phyloP scores from a whole-genome alignment of 2,329 filamentous ascomycete species.

The Diaporthe vexans region DNA sequence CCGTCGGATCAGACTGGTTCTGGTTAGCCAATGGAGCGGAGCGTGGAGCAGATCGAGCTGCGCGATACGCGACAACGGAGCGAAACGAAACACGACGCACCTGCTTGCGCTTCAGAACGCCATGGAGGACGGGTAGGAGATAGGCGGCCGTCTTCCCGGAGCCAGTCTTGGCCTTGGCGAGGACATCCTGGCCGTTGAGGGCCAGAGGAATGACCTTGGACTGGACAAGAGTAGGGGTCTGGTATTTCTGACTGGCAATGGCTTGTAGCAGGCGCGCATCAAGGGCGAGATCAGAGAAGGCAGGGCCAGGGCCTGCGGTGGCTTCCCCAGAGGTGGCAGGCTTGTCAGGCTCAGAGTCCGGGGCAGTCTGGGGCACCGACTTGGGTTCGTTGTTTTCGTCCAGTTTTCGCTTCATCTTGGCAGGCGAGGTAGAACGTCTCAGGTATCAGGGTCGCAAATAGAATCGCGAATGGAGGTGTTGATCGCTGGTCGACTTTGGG shows the following conservation, averaged over 20 bases:
- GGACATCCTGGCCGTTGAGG: conserved; percentile 87
- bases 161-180: conserved; percentile 93
- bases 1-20: conserved; percentile 61
- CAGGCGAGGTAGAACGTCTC: neutral
- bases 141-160: conserved; percentile 99
- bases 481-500: conserved; percentile 18
- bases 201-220: conserved; percentile 88
- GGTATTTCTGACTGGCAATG: conserved; percentile 85
- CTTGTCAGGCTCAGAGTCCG: conserved; percentile 46
- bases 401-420: conserved; percentile 72
- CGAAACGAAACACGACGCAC: conserved; percentile 54
- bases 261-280: conserved; percentile 90
- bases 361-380: conserved; percentile 49
- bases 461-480: conserved; percentile 9
- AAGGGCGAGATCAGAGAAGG: conserved; percentile 82
- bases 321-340: conserved; percentile 44
- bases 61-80: conserved; percentile 4
- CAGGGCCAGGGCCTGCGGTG: conserved; percentile 53
- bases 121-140: conserved; percentile 87
- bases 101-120: conserved; percentile 83
- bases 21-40: conserved; percentile 1
- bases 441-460: conserved; percentile 31
- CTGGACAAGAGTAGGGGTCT: conserved; percentile 90
- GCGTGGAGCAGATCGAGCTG: conserved; percentile 41
- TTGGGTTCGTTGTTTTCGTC: conserved; percentile 67